Base-by-base conservation (phyloP, 805 yeast genomes). In the Kurtzmaniella fragi region DNA sequence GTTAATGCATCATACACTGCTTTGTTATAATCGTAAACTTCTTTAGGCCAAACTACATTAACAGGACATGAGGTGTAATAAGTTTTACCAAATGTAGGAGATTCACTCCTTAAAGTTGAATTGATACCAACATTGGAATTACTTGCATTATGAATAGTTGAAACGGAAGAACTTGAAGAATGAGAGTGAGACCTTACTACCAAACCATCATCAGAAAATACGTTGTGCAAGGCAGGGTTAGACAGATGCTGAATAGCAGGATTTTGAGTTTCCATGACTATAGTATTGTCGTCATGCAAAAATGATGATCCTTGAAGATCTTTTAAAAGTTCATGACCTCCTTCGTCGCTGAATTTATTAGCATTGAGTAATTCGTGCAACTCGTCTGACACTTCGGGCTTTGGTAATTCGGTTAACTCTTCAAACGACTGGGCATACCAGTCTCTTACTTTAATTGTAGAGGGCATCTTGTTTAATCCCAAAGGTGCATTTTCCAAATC, bases 341-440 rank as follows among this genome's bases (percentile, higher is more conserved):
- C 40, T 20, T 20, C 25, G 25, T 20, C 25, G 8, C 25, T 20
- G 25, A 20, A 20, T 20, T 20, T 42, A 35, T 45, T 49, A 33
- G 37, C 39, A 27, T 47, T 59, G 37, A 76, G 56, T 43, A 71
- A 45, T 42, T 59, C 54, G 29, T 57, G 57, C 44, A 74, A 57
- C 34, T 70, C 71, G 13, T 56, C 66, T 34, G 66, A 63, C 33
- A 81, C 65, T 26, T 52, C 53, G 1, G 91, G 91, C 41, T 74
- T 72, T 10, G 78, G 76, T 32, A 89, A 61, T 10, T 71, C 58
- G n/a, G 83, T 78, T 47, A 88, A 71, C 54, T 88, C 91, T 50
- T 87, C 89, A 59, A 89, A 89, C 7, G 91, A 81, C 56, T 87
- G 93, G 1, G 90, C 90, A 57, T 88, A 89, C 96, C 96, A 89